phyloP scores from a whole-genome alignment of 2,329 filamentous ascomycete species.

The Epichloe hybrida region DNA sequence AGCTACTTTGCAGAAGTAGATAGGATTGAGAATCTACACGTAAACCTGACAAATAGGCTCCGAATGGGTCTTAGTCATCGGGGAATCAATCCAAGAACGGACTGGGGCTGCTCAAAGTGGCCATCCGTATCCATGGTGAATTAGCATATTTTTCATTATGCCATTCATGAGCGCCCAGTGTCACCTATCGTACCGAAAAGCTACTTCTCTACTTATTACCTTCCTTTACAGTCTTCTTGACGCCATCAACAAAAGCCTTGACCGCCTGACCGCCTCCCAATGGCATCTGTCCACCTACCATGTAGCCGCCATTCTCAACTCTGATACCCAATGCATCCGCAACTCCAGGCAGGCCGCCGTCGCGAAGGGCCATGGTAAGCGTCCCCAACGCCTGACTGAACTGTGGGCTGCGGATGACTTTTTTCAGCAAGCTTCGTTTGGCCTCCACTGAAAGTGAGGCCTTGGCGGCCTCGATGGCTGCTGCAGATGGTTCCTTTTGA shows the following conservation, averaged over 20 bases:
- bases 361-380: conserved; percentile 74
- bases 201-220: conserved; percentile 17
- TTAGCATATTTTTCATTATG: background rate
- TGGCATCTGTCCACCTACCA: conserved; percentile 66
- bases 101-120: too few relatives aligned
- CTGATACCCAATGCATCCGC: conserved; percentile 72
- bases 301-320: conserved; percentile 72
- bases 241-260: conserved; percentile 79
- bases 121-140: background rate
- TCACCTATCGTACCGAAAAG: background rate
- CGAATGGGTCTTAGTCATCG: too few relatives aligned
- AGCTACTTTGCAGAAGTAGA: too few relatives aligned
- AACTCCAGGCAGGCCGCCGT: conserved; percentile 82
- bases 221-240: conserved; percentile 65
- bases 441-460: conserved; percentile 58
- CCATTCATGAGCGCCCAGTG: background rate
- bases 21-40: background rate
- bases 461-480: conserved; percentile 58
- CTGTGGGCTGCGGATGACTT: conserved; percentile 78
- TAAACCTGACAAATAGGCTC: background rate
- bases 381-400: conserved; percentile 77
- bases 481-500: conserved; percentile 51
- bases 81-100: too few relatives aligned
- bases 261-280: conserved; percentile 80
- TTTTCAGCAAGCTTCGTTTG: conserved; percentile 69